phyloP scores from a whole-genome alignment of 2,329 filamentous ascomycete species.

The Xylaria arbuscula region DNA sequence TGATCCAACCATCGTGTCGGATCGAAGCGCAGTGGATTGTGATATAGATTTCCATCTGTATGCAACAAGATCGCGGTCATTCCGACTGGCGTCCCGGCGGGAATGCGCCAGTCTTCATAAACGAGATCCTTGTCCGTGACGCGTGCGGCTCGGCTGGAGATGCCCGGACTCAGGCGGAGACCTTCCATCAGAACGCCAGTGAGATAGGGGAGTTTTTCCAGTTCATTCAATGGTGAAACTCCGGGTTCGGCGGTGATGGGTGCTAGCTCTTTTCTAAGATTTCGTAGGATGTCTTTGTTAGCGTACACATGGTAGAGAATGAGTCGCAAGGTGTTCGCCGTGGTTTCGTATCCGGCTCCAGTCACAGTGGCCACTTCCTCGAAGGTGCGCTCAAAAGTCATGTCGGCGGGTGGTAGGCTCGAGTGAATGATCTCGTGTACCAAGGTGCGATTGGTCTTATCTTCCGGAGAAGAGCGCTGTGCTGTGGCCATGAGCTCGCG shows the following conservation, averaged over 20 bases:
- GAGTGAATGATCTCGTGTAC: conserved; percentile 7
- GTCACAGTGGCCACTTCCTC: conserved; percentile 15
- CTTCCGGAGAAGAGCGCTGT: neutral
- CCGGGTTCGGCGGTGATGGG: too few relatives aligned
- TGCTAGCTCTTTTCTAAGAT: too few relatives aligned
- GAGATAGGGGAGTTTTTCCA: conserved; percentile 7
- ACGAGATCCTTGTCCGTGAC: conserved; percentile 48
- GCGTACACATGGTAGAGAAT: neutral
- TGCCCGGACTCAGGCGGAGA: conserved; percentile 9
- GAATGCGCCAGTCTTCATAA: conserved; percentile 43
- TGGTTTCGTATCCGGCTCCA: conserved; percentile 6
- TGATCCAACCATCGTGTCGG: conserved; percentile 47
- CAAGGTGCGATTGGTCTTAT: neutral
- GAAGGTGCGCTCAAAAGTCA: conserved; percentile 4
- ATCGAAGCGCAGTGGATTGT: conserved; percentile 38
- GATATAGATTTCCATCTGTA: conserved; percentile 41
- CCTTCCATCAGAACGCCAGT: conserved; percentile 11
- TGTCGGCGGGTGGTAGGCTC: neutral
- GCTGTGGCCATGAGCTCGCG: neutral
- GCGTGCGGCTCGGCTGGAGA: conserved; percentile 42
- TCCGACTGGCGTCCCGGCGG: conserved; percentile 45
- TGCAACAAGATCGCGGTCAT: conserved; percentile 47
- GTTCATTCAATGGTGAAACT: neutral
- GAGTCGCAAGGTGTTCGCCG: neutral
- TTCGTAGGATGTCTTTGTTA: too few relatives aligned